A percentile compares a stretch with the other conserved stretches of the same genome.
These are phyloP conservation scores for Ceratocystiopsis sp. DNA, from an alignment of 2,329 filamentous ascomycete genomes.

Conservation along the genomic window DNA sequence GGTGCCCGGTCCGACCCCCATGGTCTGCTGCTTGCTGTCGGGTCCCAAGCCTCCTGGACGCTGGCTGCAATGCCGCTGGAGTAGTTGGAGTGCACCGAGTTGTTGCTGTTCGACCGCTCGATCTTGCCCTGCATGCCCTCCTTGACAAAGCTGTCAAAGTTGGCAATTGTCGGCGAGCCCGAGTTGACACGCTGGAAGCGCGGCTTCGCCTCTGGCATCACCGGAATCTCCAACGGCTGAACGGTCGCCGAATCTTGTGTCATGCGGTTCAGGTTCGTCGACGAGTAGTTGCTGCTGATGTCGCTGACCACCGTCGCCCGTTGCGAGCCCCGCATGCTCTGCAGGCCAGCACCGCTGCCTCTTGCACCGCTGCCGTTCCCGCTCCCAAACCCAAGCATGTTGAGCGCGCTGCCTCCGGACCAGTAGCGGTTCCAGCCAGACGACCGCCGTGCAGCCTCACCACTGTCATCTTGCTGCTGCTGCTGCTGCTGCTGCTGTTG, in stretches of 20 bases:
- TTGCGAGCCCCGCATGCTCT: constrained; percentile 14
- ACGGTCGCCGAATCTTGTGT: constrained; percentile 54
- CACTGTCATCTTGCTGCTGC: constrained; percentile 15
- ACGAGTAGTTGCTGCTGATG: constrained; percentile 18
- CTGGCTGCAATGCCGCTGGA: constrained; percentile 51
- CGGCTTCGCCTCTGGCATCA: constrained; percentile 32
- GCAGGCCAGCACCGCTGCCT: too few species aligned
- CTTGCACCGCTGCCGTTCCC: constrained; percentile 16
- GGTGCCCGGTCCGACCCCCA: constrained; percentile 33
- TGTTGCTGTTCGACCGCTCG: constrained; percentile 35
- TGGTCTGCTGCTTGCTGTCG: constrained; percentile 23
- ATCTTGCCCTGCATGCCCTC: constrained; percentile 45
- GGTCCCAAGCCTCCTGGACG: constrained; percentile 38
- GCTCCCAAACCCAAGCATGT: constrained; percentile 40
- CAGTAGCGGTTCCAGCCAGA: constrained; percentile 67
- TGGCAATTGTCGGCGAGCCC: constrained; percentile 51
- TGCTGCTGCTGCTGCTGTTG: constrained; percentile 7
- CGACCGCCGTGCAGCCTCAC: constrained; percentile 33
- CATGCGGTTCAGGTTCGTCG: constrained; percentile 23
- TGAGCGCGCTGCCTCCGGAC: constrained; percentile 53
- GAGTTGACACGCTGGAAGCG: constrained; percentile 49
- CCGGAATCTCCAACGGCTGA: constrained; percentile 47
- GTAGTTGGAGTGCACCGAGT: constrained; percentile 34
- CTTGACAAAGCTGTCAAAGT: constrained; percentile 32
- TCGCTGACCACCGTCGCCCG: constrained; percentile 37